Evolutionary conservation across 2,329 filamentous ascomycete genomes (phyloP), one percentile per base, ranked within the genome.

Genomic region (Dendryphion nanum): DNA sequence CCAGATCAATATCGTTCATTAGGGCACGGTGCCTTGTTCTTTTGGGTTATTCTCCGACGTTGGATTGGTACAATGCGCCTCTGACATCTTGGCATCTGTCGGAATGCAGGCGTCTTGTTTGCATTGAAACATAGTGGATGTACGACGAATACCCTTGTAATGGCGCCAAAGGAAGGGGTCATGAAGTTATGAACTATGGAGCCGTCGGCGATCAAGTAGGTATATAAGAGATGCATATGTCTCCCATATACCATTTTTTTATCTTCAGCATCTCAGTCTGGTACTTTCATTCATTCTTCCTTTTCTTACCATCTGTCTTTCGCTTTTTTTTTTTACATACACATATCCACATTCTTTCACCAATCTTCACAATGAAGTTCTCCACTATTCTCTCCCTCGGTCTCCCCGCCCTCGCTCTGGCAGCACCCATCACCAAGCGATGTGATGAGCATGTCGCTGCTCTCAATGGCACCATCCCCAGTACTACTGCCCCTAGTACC

Each of bases 341-440:
- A 38, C 37, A 47, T 46, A 38, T 44, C 49, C 41, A 37, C 37
- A 47, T 45, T 41, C 42, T 47, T 28, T 37, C 41, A 35, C 40
- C 43, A 18, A 34, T 28, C 34, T 33, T 29, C 42, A 52, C 43
- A 21, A 63, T 63, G 60, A 63, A 56, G 51, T 45, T 62, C 43
- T 50, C 58, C 18, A 48, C 57, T 32, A 39, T 63, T 37, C 35
- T 57, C 35, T 49, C 55, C 30, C 35, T 63, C 30, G 51, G 53
- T 44, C 50, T 63, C 16, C 53, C 57, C 37, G 48, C 53, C 43
- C 42, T 62, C 30, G 56, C 59, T 51, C 47, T 64, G 48, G 61
- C 60, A 53, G 58, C 56, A 31, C 61, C 61, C 18, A 26, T n/a
- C n/a, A 10, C n/a, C 23, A 26, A 26, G 23, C 10, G 23, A n/a